Evolutionary conservation across 768 basidiomycete species (phyloP), one percentile per base, ranked within the genome.

Genomic region (Macrolepiota albuminosa): DNA sequence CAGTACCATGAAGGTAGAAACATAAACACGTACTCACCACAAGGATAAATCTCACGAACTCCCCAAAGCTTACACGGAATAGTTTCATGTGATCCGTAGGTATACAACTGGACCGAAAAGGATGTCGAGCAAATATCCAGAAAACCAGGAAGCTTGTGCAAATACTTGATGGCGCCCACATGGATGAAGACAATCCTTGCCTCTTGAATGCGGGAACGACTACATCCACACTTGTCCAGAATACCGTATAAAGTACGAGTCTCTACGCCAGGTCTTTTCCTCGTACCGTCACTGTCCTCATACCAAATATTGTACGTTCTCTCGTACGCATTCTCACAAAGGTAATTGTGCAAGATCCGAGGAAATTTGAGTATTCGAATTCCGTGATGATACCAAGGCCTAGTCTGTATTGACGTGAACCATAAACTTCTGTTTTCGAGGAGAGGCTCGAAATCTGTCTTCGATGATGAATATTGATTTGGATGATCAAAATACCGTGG

Each of bases 101-200:
- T 81, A 66, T 84, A 83, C 64, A 91, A 89, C 36, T 80, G 83
- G 7, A 82, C 66, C 42, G 83, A 77, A 26, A 75, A 71, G 4
- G 71, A 69, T 31, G 80, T 76, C 34, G 67, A 70, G 21, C 83
- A 71, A 56, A 83, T 76, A 31, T 80, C 76, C 6, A 74, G 76
- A 39, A 89, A 69, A 3, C 69, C 73, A 2, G 83, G 80, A 33
- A 90, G 67, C 10, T 75, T 75, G 58, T 80, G 74, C 10, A 91
- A 59, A 1, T 70, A 76, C 43, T 68, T 68, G 59, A 91, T 65
- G 1, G 86, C 77, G 18, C 82, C 81, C 13, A 84, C 78, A 67
- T 91, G 86, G 29, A 89, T 77, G 61, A 91, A 91, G 18, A 90
- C 66, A n/a, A 84, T 70, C 9, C 83, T 70, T 21, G 75, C 73